Evolutionary conservation across 345 rosid species (phyloP).

Genomic region (Schrenkiella parvula): DNA sequence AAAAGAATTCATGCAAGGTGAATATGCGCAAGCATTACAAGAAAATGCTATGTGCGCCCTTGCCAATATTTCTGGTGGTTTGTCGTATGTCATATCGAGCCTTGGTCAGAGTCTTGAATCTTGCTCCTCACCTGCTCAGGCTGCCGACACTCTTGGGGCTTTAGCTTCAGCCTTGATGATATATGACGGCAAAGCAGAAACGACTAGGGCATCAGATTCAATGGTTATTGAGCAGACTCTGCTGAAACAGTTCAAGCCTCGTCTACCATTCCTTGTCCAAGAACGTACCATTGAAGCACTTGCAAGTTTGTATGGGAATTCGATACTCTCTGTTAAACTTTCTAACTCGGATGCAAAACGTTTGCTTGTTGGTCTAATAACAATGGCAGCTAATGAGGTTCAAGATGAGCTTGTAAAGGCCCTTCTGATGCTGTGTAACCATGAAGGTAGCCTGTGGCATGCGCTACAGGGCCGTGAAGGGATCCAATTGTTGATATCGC

Average conservation of each 20-base stretch:
- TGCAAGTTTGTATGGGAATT: slow-evolving; percentile 96
- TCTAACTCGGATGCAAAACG: slow-evolving; percentile 87
- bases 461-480: slow-evolving; percentile 99
- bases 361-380: slow-evolving; percentile 95
- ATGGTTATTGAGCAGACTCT: slow-evolving; percentile 71
- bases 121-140: slow-evolving; percentile 90
- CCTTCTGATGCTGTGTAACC: slow-evolving; percentile 80
- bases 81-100: slow-evolving; percentile 94
- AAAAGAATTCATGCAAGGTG: slow-evolving; percentile 99
- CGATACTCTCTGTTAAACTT: slow-evolving; percentile 68
- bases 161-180: slow-evolving; percentile 99
- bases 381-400: slow-evolving; percentile 93
- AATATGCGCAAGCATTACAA: slow-evolving; percentile 94
- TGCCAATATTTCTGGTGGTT: slow-evolving; percentile 97
- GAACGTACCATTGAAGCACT: slow-evolving; percentile 98
- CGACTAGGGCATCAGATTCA: slow-evolving; percentile 79
- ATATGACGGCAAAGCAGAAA: slow-evolving; percentile 87
- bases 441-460: slow-evolving; percentile 87
- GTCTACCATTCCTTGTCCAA: slow-evolving; percentile 80
- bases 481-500: slow-evolving; percentile 91
- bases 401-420: slow-evolving; percentile 94
- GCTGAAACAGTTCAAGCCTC: slow-evolving; percentile 89
- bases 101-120: slow-evolving; percentile 99
- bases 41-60: slow-evolving; percentile 99
- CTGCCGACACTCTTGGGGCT: slow-evolving; percentile 97